Conservation (phyloP, 176 grass and related monocot species). For the Carex parvula region DNA sequence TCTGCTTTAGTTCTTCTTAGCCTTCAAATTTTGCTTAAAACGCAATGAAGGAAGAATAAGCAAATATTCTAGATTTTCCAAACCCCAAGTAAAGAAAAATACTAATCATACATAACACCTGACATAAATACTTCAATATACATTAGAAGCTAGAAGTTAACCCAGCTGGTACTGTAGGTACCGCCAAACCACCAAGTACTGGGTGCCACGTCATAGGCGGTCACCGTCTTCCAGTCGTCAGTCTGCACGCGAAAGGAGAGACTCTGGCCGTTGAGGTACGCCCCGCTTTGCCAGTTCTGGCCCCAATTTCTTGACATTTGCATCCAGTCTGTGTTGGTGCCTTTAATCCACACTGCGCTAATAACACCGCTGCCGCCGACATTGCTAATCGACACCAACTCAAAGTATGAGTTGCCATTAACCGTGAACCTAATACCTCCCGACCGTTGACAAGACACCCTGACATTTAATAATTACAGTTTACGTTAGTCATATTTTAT, state of each 20-base stretch:
- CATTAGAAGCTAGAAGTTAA: slow-evolving; percentile 17
- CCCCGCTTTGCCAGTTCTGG: slow-evolving; percentile 41
- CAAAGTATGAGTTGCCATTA: slow-evolving; percentile 45
- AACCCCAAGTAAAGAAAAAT: background rate
- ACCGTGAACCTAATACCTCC: slow-evolving; percentile 43
- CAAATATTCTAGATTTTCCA: background rate
- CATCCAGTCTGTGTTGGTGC: slow-evolving; percentile 36
- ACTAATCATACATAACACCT: background rate
- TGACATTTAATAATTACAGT: background rate
- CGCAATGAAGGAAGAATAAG: background rate
- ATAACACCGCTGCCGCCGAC: slow-evolving; percentile 36
- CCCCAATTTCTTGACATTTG: slow-evolving; percentile 55
- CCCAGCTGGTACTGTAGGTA: background rate
- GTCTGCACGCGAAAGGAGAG: slow-evolving; percentile 32
- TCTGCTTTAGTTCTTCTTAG: background rate
- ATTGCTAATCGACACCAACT: slow-evolving; percentile 38
- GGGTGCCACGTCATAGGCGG: background rate
- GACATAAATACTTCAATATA: background rate
- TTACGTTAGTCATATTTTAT: background rate
- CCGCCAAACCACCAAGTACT: slow-evolving; percentile 11
- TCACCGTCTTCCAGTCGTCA: slow-evolving; percentile 7
- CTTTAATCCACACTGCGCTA: slow-evolving; percentile 40
- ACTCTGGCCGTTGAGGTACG: slow-evolving; percentile 42
- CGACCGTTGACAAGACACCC: slow-evolving; percentile 25
- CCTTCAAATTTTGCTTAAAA: background rate